Evolutionary conservation across 73 alveolate genomes (phyloP), one percentile per base, ranked within the genome.

Genomic region (Strombidium stylifer): DNA sequence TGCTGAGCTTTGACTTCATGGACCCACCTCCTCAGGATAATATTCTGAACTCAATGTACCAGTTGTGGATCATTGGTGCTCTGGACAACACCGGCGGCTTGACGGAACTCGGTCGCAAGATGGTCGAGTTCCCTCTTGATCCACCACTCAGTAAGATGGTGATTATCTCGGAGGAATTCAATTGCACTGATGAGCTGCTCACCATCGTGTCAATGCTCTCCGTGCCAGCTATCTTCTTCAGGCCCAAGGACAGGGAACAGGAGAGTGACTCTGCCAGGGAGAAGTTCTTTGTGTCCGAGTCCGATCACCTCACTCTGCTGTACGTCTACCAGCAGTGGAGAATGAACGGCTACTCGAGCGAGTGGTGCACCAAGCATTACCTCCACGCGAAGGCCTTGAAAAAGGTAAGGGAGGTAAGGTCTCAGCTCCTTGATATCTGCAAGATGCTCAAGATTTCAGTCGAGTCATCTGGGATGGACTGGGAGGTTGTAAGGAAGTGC

Each of bases 1-100:
- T 97, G 68, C 85, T 97, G 60, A 94, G 95, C 59, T 97, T 97
- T 69, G 99, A 95, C 85, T 97, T 97, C 82, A 97, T 97, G 99
- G 99, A 97, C 85, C 99, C 99, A 4, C 99, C 99, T 12, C 99
- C 99, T 2, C 96, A 96, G 89, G 99, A 97, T 31, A 97, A 96
- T n/a, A 95, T 97, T 54, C 73, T 97, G 69, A 97, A 97, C 83
- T 92, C 99, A 14, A 93, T 97, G 99, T 97, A 96, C 84, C 94
- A 97, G 72, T 89, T 97, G 56, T 97, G 99, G 99, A 94, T 96
- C 51, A 70, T 97, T 30, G 99, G 99, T 0, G 99, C 99, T n/a
- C 76, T 96, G 3, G 97, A 94, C 72, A 91, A 96, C 61, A 93
- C 93, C 10, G 99, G 99, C 3, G 93, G 93, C 79, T 84, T 97